Conservation (phyloP, 163 green algal species). For the Scenedesmus sp. region DNA sequence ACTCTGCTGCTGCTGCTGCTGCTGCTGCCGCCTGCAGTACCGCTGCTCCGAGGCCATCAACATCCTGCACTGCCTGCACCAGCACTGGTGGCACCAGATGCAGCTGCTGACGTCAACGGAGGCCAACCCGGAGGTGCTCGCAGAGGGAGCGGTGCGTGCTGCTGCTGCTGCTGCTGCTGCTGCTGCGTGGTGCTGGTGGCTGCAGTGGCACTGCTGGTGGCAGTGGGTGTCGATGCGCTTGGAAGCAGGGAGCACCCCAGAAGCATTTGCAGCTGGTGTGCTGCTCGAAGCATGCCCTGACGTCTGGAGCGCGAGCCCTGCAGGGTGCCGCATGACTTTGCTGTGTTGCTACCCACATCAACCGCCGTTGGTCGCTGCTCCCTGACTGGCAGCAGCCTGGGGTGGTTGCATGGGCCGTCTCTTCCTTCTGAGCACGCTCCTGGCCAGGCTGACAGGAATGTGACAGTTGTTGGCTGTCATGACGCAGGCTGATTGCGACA, state of each 20-base stretch:
- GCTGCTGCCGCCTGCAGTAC: slow-evolving; percentile 16
- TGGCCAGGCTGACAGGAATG: background rate
- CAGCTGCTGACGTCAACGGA: background rate
- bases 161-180: background rate
- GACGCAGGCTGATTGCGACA: slow-evolving; percentile 38
- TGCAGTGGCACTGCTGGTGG: too few species aligned
- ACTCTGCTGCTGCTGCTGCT: background rate
- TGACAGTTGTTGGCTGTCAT: background rate
- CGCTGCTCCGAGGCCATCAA: background rate
- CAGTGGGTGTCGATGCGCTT: too few species aligned
- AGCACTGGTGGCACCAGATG: slow-evolving; percentile 44
- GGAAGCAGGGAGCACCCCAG: too few species aligned
- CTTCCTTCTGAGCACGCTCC: too few species aligned
- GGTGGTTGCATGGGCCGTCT: too few species aligned
- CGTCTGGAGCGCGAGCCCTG: too few species aligned
- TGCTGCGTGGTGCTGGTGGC: background rate
- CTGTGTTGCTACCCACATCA: too few species aligned
- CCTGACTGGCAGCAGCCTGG: too few species aligned
- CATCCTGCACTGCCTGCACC: background rate
- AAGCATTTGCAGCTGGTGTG: too few species aligned
- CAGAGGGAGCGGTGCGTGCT: slow-evolving; percentile 20
- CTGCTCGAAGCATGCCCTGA: too few species aligned
- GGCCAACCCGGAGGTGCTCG: slow-evolving; percentile 36
- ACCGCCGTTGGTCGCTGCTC: too few species aligned
- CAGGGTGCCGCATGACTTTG: too few species aligned